Percentiles rank a stretch among this genome's conserved stretches.
These are phyloP conservation scores for Porphyrellus cyaneotinctus DNA, from an alignment of 768 basidiomycete genomes.

Conservation along the genomic window DNA sequence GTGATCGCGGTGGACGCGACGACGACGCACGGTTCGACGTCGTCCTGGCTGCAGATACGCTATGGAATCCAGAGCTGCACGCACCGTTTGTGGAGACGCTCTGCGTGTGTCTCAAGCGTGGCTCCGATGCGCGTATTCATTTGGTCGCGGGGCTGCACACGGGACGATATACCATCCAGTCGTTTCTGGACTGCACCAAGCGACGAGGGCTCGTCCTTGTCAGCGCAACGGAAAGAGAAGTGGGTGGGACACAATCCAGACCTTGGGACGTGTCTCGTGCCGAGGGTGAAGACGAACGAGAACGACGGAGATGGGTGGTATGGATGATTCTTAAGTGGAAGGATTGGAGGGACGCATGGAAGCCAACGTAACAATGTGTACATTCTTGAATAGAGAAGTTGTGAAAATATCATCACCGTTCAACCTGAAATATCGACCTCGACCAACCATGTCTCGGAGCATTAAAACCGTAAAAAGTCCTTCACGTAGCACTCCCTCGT, in stretches of 20 bases:
- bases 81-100: conserved; percentile 51
- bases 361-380: conserved; percentile 13
- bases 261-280: conserved; percentile 50
- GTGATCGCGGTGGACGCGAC: neutral
- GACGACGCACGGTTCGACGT: conserved; percentile 47
- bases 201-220: conserved; percentile 44
- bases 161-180: conserved; percentile 65
- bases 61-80: conserved; percentile 71
- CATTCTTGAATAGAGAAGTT: neutral
- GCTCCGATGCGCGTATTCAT: conserved; percentile 47
- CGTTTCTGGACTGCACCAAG: conserved; percentile 42
- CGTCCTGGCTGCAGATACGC: conserved; percentile 68
- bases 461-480: neutral
- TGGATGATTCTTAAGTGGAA: conserved; percentile 60
- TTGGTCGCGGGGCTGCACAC: conserved; percentile 76
- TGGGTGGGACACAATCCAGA: conserved; percentile 36
- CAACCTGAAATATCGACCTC: neutral
- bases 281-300: conserved; percentile 59
- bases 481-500: conserved; percentile 14
- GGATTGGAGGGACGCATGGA: neutral
- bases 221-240: conserved; percentile 45
- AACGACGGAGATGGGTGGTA: conserved; percentile 67
- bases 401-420: neutral
- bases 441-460: too few species aligned
- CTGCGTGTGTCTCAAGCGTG: conserved; percentile 41